phyloP scores from a whole-genome alignment of 352 stramenopile genomes.

The Thraustochytrium striatum region DNA sequence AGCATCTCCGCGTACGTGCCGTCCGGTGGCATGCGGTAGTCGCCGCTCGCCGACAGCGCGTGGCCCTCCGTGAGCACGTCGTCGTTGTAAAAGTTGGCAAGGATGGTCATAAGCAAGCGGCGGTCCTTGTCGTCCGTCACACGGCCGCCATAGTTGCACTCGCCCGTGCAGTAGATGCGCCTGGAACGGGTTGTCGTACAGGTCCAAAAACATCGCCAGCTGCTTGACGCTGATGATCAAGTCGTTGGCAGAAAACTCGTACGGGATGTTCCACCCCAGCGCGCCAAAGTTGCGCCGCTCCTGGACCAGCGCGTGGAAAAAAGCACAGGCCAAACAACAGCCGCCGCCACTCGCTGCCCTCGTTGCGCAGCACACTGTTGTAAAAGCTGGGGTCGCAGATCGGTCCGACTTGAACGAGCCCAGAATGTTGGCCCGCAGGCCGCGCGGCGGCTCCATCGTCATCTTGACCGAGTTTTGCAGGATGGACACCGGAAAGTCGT shows the following conservation, averaged over 20 bases:
- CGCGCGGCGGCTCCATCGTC: constrained; percentile 87
- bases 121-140: constrained; percentile 93
- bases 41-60: not conserved
- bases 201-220: constrained; percentile 63
- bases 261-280: constrained; percentile 91
- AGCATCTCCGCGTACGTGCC: constrained; percentile 63
- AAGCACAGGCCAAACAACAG: constrained; percentile 79
- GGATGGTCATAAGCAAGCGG: constrained; percentile 77
- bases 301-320: constrained; percentile 89
- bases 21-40: constrained; percentile 59
- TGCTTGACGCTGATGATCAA: constrained; percentile 70
- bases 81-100: constrained; percentile 80
- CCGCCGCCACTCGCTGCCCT: too few species aligned
- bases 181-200: constrained; percentile 74
- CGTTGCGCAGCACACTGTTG: constrained; percentile 77
- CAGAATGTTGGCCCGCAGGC: constrained; percentile 81
- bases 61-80: constrained; percentile 68
- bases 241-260: constrained; percentile 91
- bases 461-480: constrained; percentile 94
- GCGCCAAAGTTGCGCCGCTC: constrained; percentile 84
- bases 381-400: too few species aligned
- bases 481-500: constrained; percentile 84
- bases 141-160: constrained; percentile 90
- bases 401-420: constrained; percentile 82
- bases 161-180: constrained; percentile 82